phyloP scores from a whole-genome alignment of 1,284 basidiomycete species.

The Earliella scabrosa region DNA sequence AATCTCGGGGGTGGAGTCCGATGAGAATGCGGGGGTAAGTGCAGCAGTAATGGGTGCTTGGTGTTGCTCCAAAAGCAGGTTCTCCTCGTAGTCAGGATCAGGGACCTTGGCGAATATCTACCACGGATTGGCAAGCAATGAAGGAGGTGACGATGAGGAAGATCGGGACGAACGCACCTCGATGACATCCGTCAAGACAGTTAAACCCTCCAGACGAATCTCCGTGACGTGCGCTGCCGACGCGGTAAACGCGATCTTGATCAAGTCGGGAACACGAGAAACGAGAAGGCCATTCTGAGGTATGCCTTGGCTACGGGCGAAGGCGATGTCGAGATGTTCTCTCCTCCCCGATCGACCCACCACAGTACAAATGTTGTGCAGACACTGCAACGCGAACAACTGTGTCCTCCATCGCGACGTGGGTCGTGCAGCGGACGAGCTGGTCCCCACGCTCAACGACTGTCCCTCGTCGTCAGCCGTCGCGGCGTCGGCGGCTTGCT shows the following conservation, averaged over 20 bases:
- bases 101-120: slow-evolving; percentile 86
- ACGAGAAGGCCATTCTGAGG: slow-evolving; percentile 62
- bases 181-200: slow-evolving; percentile 91
- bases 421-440: slow-evolving; percentile 42
- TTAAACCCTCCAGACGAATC: slow-evolving; percentile 91
- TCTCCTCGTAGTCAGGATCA: slow-evolving; percentile 93
- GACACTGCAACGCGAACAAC: slow-evolving; percentile 90
- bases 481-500: slow-evolving; percentile 69
- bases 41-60: slow-evolving; percentile 99
- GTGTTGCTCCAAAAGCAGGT: slow-evolving; percentile 94
- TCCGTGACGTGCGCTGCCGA: slow-evolving; percentile 96
- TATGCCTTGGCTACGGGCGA: slow-evolving; percentile 47
- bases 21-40: slow-evolving; percentile 95
- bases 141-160: background rate
- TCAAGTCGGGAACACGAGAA: slow-evolving; percentile 88
- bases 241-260: slow-evolving; percentile 98
- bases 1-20: slow-evolving; percentile 96
- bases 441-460: slow-evolving; percentile 71
- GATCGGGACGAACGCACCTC: slow-evolving; percentile 55
- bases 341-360: slow-evolving; percentile 74
- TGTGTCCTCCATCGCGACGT: slow-evolving; percentile 97
- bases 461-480: slow-evolving; percentile 90
- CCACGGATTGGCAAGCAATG: background rate
- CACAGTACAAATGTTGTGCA: slow-evolving; percentile 88
- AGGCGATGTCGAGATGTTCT: slow-evolving; percentile 82